Evolutionary conservation across 1,284 basidiomycete genomes (phyloP), one percentile per base, ranked within the genome.

Genomic region (Pseudozyma sp.): DNA sequence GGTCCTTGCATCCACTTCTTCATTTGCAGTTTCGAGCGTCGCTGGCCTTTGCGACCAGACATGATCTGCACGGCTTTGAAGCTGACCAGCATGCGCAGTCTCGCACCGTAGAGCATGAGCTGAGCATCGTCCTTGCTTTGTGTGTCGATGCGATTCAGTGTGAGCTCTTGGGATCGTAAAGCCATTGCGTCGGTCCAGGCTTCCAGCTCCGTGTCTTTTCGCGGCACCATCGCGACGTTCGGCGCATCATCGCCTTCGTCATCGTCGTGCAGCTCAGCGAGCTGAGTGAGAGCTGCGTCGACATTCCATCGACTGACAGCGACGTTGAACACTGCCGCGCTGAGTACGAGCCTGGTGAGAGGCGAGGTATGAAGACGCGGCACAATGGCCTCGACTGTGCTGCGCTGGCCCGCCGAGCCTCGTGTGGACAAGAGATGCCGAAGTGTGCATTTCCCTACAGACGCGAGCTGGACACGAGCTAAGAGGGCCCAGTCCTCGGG

Each of bases 71-170:
- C 34, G 8, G 16, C 39, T 29, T 48, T 40, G 37, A 49, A 48
- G 54, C 46, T 49, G 34, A 56, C 54, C 45, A 56, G 46, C 45
- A 48, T 17, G 10, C 44, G 46, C 13, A 56, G 39, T 31, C 19
- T 34, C 4, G 54, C 44, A 3, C 45, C 54, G 17, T 47, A 24
- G 9, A 56, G 45, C 44, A 47, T 39, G 4, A 55, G 16, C 42
- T 53, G 51, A 5, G 51, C 51, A 33, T 53, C 37, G 17, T 13
- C 11, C 39, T 42, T 51, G 37, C 49, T 14, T 14, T 17, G 10
- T 13, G 16, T 9, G 14, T 42, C 42, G 42, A 7, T 7, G 16
- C 16, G 42, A 1, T 43, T 6, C 16, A 17, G 17, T 8, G n/a
- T 43, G 10, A 43, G 42, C 42, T 17, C 19, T 4, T 43, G 42